Percentiles rank a stretch among this genome's conserved stretches.
phyloP scores from a whole-genome alignment of 2,329 filamentous ascomycete genomes.

The Mollisiaceae sp. region DNA sequence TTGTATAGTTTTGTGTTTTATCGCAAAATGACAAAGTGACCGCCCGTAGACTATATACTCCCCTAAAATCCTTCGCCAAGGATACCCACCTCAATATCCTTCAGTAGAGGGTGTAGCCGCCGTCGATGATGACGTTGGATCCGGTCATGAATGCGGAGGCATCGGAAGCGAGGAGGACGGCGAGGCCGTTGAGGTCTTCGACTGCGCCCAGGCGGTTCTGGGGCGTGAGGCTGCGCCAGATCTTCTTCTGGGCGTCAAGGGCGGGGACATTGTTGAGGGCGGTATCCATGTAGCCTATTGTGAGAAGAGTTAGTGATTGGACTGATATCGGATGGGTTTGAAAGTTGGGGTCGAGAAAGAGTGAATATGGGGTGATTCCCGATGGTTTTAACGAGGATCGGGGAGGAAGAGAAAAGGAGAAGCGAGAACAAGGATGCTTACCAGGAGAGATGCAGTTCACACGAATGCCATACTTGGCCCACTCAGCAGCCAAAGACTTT shows the following conservation, averaged over 20 bases:
- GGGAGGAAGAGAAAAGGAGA: neutral
- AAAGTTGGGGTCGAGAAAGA: no score
- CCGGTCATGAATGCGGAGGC: slow-evolving; percentile 79
- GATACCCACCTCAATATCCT: slow-evolving; percentile 30
- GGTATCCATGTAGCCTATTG: slow-evolving; percentile 77
- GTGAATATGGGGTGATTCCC: neutral
- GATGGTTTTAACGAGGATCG: neutral
- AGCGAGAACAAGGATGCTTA: neutral
- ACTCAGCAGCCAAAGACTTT: slow-evolving; percentile 83
- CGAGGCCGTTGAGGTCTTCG: slow-evolving; percentile 78
- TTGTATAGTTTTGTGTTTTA: neutral
- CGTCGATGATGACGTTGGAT: slow-evolving; percentile 57
- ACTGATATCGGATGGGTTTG: no score
- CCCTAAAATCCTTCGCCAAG: neutral
- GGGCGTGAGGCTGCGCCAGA: slow-evolving; percentile 76
- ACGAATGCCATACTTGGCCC: slow-evolving; percentile 80
- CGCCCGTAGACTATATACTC: slow-evolving; percentile 2
- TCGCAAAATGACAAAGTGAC: neutral
- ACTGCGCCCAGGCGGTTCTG: slow-evolving; percentile 74
- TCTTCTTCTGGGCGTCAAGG: slow-evolving; percentile 81
- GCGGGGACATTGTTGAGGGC: slow-evolving; percentile 78
- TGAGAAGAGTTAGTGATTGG: neutral
- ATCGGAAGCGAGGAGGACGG: slow-evolving; percentile 77
- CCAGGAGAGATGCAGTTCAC: slow-evolving; percentile 81
- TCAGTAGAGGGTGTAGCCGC: slow-evolving; percentile 43